Base-by-base conservation (phyloP, 148 eudicot species). In the Arbutus unedo region DNA sequence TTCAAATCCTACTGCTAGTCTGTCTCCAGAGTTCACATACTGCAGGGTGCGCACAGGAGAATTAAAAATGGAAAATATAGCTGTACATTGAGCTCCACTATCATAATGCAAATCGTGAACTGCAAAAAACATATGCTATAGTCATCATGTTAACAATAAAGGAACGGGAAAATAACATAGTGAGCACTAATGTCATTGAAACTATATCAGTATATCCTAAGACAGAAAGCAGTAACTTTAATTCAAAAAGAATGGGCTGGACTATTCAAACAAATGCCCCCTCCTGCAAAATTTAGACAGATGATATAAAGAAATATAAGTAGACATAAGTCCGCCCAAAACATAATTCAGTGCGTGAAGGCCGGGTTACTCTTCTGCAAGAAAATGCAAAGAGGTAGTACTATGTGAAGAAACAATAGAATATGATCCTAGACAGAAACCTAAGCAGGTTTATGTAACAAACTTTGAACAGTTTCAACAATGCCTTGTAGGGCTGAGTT, bases 1-100 rank as follows among this genome's bases (percentile, higher is more conserved):
- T 84, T 88, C 92, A 86, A 87, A 92, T 77, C 95, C 98, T 79
- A 90, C 92, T 50, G 89, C 93, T 84, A 94, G 94, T 87, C 89
- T 90, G 84, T 87, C 87, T 78, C 93, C 97, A 82, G 85, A 86
- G 81, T 85, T 83, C 81, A 88, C 84, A 89, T 81, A 90, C 74
- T 87, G 88, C 50, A 94, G 83, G 89, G 86, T 85, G 84, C 84
- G 77, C 31, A 94, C 99, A 43, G 93, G 91, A 85, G 98, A 94
- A 79, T 87, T 76, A 79, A 92, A 79, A 77, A 93, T 51, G 41
- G 91, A 89, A 85, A 93, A 91, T 78, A 90, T 85, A 47, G 94
- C 94, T 16, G 85, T 88, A 79, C 89, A 85, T 43, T 89, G 89
- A 87, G 83, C 79, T 89, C 85, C 88, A 74, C 71, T 84, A 53